A percentile compares a stretch with the other conserved stretches of the same genome.
Conservation (phyloP, 768 basidiomycete species). For the Tricholoma hemisulphureum region DNA sequence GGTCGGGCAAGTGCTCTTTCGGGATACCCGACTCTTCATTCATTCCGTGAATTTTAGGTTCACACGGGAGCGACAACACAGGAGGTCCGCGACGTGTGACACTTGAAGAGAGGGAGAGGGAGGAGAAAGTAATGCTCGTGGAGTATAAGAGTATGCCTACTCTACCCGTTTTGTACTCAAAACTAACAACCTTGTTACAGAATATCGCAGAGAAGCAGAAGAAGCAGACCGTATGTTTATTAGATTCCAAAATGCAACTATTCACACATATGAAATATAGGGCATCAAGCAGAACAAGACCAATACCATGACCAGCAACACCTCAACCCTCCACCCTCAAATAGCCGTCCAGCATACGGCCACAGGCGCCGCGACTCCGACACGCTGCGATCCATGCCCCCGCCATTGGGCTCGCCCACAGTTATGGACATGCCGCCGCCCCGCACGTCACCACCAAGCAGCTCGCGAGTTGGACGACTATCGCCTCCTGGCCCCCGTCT, state of each 20-base stretch:
- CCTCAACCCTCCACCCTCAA: conserved; percentile 36
- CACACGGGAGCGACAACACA: conserved; percentile 21
- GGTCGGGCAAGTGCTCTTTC: conserved; percentile 31
- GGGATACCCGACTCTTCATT: background rate
- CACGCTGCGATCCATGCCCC: conserved; percentile 56
- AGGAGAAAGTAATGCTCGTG: conserved; percentile 41
- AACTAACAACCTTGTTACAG: conserved; percentile 20
- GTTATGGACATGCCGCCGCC: conserved; percentile 38
- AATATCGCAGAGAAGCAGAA: conserved; percentile 34
- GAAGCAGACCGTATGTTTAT: conserved; percentile 42
- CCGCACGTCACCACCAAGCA: conserved; percentile 13
- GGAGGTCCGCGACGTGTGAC: conserved; percentile 38
- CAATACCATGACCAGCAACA: conserved; percentile 19
- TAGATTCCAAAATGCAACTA: conserved; percentile 19
- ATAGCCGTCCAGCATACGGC: conserved; percentile 27
- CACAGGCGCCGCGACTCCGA: conserved; percentile 78
- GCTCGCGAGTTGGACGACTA: conserved; percentile 12
- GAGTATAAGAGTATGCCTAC: conserved; percentile 42
- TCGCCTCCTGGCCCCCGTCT: conserved; percentile 17
- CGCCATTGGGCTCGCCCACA: conserved; percentile 51
- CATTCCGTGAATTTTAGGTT: conserved; percentile 10
- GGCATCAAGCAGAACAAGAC: conserved; percentile 16
- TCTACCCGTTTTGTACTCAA: background rate
- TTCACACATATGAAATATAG: conserved; percentile 2
- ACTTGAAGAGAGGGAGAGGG: conserved; percentile 37